These are phyloP conservation scores for Russula vinacea DNA, from an alignment of 768 basidiomycete species.

Conservation along the genomic window DNA sequence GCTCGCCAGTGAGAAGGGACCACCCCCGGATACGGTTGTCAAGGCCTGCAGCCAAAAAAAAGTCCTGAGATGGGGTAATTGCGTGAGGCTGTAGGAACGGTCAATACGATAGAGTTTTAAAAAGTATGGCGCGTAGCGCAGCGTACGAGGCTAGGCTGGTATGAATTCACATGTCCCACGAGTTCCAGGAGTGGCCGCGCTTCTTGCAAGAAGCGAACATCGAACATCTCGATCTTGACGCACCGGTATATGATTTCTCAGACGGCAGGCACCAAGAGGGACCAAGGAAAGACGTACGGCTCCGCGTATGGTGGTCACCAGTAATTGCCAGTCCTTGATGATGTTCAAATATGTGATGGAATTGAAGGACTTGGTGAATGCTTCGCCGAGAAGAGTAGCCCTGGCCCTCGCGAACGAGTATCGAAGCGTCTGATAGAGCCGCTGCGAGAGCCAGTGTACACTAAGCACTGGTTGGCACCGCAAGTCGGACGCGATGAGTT, in stretches of 20 bases:
- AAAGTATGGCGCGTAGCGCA: neutral
- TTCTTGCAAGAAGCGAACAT: constrained; percentile 54
- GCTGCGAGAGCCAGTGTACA: constrained; percentile 44
- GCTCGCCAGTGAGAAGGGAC: constrained; percentile 58
- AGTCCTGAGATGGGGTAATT: constrained; percentile 52
- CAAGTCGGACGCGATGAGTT: neutral
- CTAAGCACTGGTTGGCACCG: constrained; percentile 19
- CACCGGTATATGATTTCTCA: constrained; percentile 4
- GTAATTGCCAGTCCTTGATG: constrained; percentile 50
- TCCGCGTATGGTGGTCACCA: constrained; percentile 59
- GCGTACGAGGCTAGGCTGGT: constrained; percentile 52
- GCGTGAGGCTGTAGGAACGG: constrained; percentile 51
- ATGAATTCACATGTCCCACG: constrained; percentile 56
- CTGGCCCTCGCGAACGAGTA: constrained; percentile 33
- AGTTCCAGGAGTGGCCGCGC: constrained; percentile 47
- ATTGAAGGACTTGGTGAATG: constrained; percentile 38
- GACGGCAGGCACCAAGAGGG: neutral
- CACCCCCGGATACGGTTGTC: constrained; percentile 64
- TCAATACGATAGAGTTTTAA: neutral
- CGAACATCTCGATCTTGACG: constrained; percentile 58
- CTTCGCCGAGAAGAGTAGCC: constrained; percentile 43
- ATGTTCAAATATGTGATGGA: constrained; percentile 55
- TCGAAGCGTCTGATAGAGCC: constrained; percentile 60
- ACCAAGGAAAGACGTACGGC: constrained; percentile 41
- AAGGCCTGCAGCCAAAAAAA: constrained; percentile 67